Base-by-base conservation (phyloP, 768 basidiomycete genomes). In the Galerina sulciceps region DNA sequence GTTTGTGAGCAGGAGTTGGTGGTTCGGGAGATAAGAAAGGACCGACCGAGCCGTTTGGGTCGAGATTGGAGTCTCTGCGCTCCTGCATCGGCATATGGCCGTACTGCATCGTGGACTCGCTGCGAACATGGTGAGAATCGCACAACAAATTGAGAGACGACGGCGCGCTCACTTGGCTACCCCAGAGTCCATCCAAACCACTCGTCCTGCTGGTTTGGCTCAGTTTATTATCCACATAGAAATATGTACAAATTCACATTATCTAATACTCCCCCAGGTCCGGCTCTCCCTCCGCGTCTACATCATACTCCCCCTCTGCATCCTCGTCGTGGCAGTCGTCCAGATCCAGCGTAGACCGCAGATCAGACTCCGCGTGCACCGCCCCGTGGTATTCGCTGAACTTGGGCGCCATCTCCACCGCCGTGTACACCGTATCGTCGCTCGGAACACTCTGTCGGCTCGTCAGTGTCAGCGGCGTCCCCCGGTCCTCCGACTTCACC, bases 41-140 rank as follows among this genome's bases (percentile, higher is more conserved):
- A 71, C 84, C 71, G 74, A 87, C 86, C 69, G 85, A 85, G 75
- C 82, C 82, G 75, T 38, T 54, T 26, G 75, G 76, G 71, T 86
- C 85, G 61, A 85, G 73, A 67, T 73, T 83, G 43, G 80, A 75
- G 69, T 87, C 85, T 68, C 86, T 77, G 57, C 81, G 75, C 61
- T 83, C 82, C 52, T 75, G 69, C 58, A 79, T 66, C 59, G 79
- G 77, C 68, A 87, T 76, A 71, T 85, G 85, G 60, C 76, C 78
- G 77, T 87, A 87, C 67, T 85, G 78, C 83, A 87, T 86, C 62
- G 73, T 75, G 60, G 79, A 73, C 70, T 86, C 85, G 73, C 85
- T 87, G 71, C 59, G 58, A 67, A 59, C 62, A 66, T 66, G 66
- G 67, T 65, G 13, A 44, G n/a, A 42, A 10, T 34, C n/a, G 51